Conservation (phyloP, 2,329 filamentous ascomycete species). For the Penicillium sclerotiorum region DNA sequence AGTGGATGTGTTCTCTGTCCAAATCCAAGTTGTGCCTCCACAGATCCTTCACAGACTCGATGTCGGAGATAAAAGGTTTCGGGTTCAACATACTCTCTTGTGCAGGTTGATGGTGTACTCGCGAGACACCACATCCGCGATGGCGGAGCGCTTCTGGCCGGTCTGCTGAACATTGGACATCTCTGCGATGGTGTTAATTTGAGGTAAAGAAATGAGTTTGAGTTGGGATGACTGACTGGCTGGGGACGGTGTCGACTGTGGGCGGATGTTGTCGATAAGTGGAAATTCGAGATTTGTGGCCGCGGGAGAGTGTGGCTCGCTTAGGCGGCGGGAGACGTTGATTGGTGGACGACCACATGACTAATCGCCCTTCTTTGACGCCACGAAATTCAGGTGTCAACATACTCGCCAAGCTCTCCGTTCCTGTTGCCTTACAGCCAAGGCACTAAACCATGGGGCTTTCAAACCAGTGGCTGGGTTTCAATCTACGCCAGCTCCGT, state of each 20-base stretch:
- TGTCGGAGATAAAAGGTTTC: slow-evolving; percentile 25
- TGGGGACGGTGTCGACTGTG: slow-evolving; percentile 41
- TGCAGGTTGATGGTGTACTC: slow-evolving; percentile 99
- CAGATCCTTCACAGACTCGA: slow-evolving; percentile 23
- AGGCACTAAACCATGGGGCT: no score
- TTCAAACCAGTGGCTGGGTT: no score
- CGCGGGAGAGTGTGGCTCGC: slow-evolving; percentile 43
- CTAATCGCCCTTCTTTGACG: not conserved
- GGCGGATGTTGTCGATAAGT: slow-evolving; percentile 39
- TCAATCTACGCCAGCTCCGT: not conserved
- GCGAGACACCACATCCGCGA: slow-evolving; percentile 97
- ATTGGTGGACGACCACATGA: slow-evolving; percentile 26
- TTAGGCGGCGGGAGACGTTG: slow-evolving; percentile 29
- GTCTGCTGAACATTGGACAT: slow-evolving; percentile 67
- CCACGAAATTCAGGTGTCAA: slow-evolving; percentile 11
- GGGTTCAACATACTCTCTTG: slow-evolving; percentile 82
- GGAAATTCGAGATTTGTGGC: slow-evolving; percentile 34
- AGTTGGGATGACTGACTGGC: slow-evolving; percentile 36
- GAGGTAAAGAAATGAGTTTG: not conserved
- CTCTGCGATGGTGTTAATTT: slow-evolving; percentile 45
- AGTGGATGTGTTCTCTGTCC: slow-evolving; percentile 38
- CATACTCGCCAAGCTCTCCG: no score
- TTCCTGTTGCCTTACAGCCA: no score
- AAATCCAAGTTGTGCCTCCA: slow-evolving; percentile 22
- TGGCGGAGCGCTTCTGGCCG: slow-evolving; percentile 87